Conservation (phyloP, 2,329 filamentous ascomycete genomes). For the Phialocephala sp. region DNA sequence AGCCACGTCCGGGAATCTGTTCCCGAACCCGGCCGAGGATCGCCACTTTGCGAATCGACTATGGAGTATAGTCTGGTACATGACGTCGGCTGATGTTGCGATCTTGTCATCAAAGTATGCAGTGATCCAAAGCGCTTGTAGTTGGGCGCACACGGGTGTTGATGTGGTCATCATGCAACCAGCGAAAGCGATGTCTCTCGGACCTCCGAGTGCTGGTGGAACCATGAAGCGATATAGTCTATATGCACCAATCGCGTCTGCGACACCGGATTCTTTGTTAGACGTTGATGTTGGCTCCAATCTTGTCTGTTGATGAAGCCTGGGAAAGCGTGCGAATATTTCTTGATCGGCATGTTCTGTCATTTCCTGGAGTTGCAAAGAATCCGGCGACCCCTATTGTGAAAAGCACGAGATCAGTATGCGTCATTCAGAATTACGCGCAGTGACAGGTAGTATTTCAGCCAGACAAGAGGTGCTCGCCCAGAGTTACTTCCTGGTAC, state of each 20-base stretch:
- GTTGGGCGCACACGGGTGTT: constrained; percentile 49
- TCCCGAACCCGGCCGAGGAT: constrained; percentile 69
- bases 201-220: constrained; percentile 49
- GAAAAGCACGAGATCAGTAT: too few relatives aligned
- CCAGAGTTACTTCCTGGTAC: constrained; percentile 45
- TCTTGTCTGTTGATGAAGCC: too few relatives aligned
- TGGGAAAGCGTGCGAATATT: too few relatives aligned
- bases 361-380: too few relatives aligned
- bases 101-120: constrained; percentile 61
- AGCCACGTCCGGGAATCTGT: constrained; percentile 69
- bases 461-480: too few relatives aligned
- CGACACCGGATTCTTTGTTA: too few relatives aligned
- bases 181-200: constrained; percentile 52
- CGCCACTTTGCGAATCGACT: constrained; percentile 73
- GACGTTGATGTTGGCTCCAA: too few relatives aligned
- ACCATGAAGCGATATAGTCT: constrained; percentile 55
- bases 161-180: constrained; percentile 52
- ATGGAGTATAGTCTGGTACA: constrained; percentile 64
- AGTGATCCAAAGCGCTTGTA: constrained; percentile 65
- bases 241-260: too few relatives aligned
- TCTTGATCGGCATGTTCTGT: too few relatives aligned
- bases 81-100: constrained; percentile 43
- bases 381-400: too few relatives aligned
- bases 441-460: too few relatives aligned
- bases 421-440: too few relatives aligned